Evolutionary conservation across 2,329 filamentous ascomycete genomes (phyloP).

Genomic region (Kalmusia sp.): DNA sequence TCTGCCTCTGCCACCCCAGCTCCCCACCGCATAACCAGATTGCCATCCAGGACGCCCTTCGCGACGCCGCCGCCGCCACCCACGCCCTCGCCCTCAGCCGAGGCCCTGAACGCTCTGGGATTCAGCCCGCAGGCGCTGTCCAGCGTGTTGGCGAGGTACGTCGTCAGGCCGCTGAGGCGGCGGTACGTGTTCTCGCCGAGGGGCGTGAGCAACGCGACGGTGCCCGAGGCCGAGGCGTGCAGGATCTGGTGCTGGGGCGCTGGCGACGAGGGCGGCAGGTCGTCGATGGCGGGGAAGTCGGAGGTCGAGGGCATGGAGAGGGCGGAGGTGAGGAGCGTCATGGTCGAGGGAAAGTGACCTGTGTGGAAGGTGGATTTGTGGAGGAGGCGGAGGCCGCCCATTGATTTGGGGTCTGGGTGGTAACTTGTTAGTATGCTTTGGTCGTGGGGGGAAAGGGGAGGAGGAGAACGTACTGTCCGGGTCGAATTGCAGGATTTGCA

Average conservation of each 20-base stretch:
- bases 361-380: constrained; percentile 88
- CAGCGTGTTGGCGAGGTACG: constrained; percentile 78
- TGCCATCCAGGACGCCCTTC: constrained; percentile 78
- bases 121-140: constrained; percentile 83
- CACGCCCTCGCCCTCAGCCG: constrained; percentile 47
- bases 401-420: constrained; percentile 83
- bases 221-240: constrained; percentile 65
- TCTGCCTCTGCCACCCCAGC: constrained; percentile 72
- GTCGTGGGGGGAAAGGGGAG: neutral
- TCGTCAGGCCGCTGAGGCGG: constrained; percentile 79
- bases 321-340: constrained; percentile 77
- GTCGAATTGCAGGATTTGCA: constrained; percentile 92
- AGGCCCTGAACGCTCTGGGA: constrained; percentile 76
- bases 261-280: constrained; percentile 29
- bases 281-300: constrained; percentile 29
- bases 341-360: constrained; percentile 77
- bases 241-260: constrained; percentile 36
- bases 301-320: constrained; percentile 53
- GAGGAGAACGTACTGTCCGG: constrained; percentile 75
- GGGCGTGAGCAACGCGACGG: constrained; percentile 77
- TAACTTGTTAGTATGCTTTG: constrained; percentile 5
- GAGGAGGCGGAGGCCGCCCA: constrained; percentile 85
- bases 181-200: constrained; percentile 83
- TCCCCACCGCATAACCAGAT: constrained; percentile 79
- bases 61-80: constrained; percentile 53